phyloP scores from a whole-genome alignment of 1,284 basidiomycete genomes.

The Irpex sp. region DNA sequence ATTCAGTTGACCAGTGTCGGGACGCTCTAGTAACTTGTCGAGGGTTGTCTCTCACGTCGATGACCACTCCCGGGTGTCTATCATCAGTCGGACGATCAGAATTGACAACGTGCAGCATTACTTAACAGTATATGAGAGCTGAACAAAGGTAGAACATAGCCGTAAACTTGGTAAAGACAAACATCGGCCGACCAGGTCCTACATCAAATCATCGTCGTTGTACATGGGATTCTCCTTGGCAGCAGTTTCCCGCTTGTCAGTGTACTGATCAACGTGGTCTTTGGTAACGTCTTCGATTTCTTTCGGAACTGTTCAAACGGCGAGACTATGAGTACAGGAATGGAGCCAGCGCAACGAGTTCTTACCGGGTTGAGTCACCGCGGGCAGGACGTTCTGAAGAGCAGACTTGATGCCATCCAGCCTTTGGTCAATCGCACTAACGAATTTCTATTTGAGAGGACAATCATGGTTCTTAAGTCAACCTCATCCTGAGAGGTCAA shows the following conservation, averaged over 20 bases:
- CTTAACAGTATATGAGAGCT: too few relatives aligned
- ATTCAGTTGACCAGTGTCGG: too few relatives aligned
- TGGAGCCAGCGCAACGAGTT: not conserved
- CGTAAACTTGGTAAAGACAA: too few relatives aligned
- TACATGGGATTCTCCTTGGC: not conserved
- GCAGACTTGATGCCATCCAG: not conserved
- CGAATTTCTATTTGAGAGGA: not conserved
- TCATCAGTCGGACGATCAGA: too few relatives aligned
- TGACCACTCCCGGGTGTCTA: too few relatives aligned
- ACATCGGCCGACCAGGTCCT: not conserved
- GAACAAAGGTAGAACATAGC: too few relatives aligned
- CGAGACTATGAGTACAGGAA: not conserved
- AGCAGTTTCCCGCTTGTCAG: not conserved
- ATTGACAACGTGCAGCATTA: too few relatives aligned
- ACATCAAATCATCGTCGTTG: not conserved
- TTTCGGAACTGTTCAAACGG: not conserved
- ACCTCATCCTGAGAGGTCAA: too few relatives aligned
- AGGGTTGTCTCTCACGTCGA: too few relatives aligned
- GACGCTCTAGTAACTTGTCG: too few relatives aligned
- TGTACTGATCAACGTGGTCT: not conserved
- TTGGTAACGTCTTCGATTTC: not conserved
- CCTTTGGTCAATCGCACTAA: not conserved
- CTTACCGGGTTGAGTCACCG: not conserved
- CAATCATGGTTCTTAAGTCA: not conserved
- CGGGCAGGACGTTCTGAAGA: not conserved